These are phyloP conservation scores for Fusarium sp. DNA, from an alignment of 2,329 filamentous ascomycete species.

Conservation along the genomic window DNA sequence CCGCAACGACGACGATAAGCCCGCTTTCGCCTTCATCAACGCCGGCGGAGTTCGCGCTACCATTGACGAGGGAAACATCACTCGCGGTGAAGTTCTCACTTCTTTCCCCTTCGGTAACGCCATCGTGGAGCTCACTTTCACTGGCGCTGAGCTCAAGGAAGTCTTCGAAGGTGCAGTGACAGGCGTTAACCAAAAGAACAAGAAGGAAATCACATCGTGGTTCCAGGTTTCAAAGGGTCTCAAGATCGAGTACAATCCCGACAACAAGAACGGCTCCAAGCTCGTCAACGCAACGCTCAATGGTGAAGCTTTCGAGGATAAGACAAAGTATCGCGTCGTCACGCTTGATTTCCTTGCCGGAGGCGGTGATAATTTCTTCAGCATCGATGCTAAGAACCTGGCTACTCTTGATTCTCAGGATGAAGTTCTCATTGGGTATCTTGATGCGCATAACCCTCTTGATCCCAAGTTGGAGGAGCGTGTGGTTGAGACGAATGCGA, in stretches of 20 bases:
- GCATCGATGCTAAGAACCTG: constrained; percentile 47
- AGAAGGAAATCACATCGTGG: constrained; percentile 63
- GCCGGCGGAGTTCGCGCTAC: constrained; percentile 71
- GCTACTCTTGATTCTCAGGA: constrained; percentile 63
- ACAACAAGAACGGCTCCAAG: constrained; percentile 57
- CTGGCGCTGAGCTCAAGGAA: constrained; percentile 64
- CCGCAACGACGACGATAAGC: constrained; percentile 47
- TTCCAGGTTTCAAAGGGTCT: constrained; percentile 69
- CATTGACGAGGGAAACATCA: constrained; percentile 69
- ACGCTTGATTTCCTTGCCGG: constrained; percentile 71
- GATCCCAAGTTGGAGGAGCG: constrained; percentile 58
- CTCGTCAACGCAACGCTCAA: constrained; percentile 64
- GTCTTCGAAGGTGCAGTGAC: constrained; percentile 69
- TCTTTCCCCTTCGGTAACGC: constrained; percentile 74
- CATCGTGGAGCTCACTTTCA: constrained; percentile 65
- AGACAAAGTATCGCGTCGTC: constrained; percentile 63
- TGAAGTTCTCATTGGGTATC: constrained; percentile 62
- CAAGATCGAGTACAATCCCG: constrained; percentile 65
- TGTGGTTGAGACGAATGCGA: constrained; percentile 39
- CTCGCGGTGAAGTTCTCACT: constrained; percentile 70
- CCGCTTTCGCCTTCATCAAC: constrained; percentile 69
- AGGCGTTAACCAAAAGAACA: constrained; percentile 63
- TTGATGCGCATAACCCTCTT: constrained; percentile 59
- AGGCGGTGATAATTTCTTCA: constrained; percentile 71
- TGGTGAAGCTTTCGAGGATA: constrained; percentile 57